phyloP scores from a whole-genome alignment of 2,329 filamentous ascomycete genomes.

The Endoconidiophora laricicola region DNA sequence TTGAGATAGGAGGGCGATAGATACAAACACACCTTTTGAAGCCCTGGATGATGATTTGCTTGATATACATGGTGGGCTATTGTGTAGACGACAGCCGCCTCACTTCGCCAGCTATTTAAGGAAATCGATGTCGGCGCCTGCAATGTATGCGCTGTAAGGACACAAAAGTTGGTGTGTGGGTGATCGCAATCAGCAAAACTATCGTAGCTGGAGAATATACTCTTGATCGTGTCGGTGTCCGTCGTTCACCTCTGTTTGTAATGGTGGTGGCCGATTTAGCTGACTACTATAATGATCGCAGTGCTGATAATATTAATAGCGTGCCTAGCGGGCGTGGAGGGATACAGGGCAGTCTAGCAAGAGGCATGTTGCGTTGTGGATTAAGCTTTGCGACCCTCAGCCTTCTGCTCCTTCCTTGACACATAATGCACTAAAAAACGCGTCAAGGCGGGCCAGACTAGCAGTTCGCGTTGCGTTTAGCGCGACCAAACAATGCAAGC shows the following conservation, averaged over 20 bases:
- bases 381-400: constrained; percentile 1
- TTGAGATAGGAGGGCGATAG: neutral
- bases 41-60: constrained; percentile 99
- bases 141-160: neutral
- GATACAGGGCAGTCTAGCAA: too few relatives aligned
- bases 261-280: too few relatives aligned
- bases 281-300: too few relatives aligned
- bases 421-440: neutral
- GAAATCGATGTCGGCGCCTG: too few relatives aligned
- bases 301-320: too few relatives aligned
- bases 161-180: neutral
- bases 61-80: constrained; percentile 70
- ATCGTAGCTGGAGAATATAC: neutral
- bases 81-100: constrained; percentile 5
- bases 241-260: too few relatives aligned
- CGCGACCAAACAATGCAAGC: neutral
- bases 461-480: constrained; percentile 1
- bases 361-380: too few relatives aligned
- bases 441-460: constrained; percentile 2
- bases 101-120: neutral
- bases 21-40: constrained; percentile 67
- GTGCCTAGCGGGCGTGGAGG: too few relatives aligned
- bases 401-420: constrained; percentile 2
- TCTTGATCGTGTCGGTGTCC: neutral
- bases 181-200: neutral